Conservation (phyloP, 306 rosid genomes). For the Myrica gale region DNA sequence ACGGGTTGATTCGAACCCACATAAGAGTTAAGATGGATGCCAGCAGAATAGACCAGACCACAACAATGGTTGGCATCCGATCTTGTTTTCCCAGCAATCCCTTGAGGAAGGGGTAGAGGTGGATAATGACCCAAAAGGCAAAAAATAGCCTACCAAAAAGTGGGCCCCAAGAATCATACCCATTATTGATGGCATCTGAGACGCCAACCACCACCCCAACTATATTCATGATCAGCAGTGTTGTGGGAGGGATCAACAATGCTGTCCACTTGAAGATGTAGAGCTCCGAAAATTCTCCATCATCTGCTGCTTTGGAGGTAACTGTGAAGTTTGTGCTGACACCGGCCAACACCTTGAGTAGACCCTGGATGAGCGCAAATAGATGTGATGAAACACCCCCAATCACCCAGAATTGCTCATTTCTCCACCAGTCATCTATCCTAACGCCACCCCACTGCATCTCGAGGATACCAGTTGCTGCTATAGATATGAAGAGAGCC, state of each 20-base stretch:
- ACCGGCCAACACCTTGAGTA: constrained; percentile 92
- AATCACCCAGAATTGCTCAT: constrained; percentile 97
- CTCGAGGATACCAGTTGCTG: constrained; percentile 88
- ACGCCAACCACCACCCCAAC: constrained; percentile 85
- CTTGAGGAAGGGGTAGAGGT: constrained; percentile 94
- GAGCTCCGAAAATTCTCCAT: constrained; percentile 91
- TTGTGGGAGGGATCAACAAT: constrained; percentile 74
- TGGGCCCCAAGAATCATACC: constrained; percentile 97
- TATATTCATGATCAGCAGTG: constrained; percentile 71
- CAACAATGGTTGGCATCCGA: constrained; percentile 77
- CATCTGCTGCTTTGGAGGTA: constrained; percentile 92
- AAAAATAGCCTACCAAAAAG: constrained; percentile 91
- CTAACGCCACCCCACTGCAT: constrained; percentile 97
- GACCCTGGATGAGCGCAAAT: constrained; percentile 85
- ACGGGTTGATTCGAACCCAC: constrained; percentile 94
- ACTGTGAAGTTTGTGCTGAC: constrained; percentile 91
- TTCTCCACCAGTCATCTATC: constrained; percentile 98
- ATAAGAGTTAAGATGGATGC: constrained; percentile 83
- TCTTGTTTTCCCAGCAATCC: constrained; percentile 83
- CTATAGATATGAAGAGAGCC: constrained; percentile 86
- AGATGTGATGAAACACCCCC: constrained; percentile 96
- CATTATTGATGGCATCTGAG: constrained; percentile 90
- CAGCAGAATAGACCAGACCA: constrained; percentile 92
- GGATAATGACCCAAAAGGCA: constrained; percentile 89
- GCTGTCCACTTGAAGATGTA: constrained; percentile 96